A percentile compares a stretch with the other conserved stretches of the same genome.
These are phyloP conservation scores for Solanum commersonii DNA, from an alignment of 257 asterid genomes.

Conservation along the genomic window DNA sequence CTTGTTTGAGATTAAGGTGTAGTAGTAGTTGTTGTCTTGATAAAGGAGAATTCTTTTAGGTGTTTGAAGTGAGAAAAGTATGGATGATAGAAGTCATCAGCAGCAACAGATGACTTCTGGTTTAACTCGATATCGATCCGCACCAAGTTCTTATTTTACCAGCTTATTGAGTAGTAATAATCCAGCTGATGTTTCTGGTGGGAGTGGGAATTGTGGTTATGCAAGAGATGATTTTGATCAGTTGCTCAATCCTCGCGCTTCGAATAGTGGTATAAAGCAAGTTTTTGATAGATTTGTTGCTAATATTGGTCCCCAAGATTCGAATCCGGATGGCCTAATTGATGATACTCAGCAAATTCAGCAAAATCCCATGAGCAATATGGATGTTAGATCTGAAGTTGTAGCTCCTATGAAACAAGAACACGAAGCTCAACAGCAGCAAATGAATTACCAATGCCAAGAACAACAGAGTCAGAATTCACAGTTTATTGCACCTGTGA, in stretches of 20 bases:
- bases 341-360: not conserved
- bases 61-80: not conserved
- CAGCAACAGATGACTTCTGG: slow-evolving; percentile 45
- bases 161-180: slow-evolving; percentile 22
- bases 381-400: not conserved
- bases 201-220: slow-evolving; percentile 24
- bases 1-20: not conserved
- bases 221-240: slow-evolving; percentile 53
- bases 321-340: not conserved
- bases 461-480: slow-evolving; percentile 12
- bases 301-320: slow-evolving; percentile 1
- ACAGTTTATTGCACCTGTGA: not conserved
- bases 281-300: slow-evolving; percentile 30
- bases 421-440: slow-evolving; percentile 8
- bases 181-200: not conserved
- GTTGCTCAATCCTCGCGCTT: slow-evolving; percentile 44
- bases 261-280: slow-evolving; percentile 32
- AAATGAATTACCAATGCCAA: not conserved
- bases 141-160: slow-evolving; percentile 70
- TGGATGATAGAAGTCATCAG: slow-evolving; percentile 3
- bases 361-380: not conserved
- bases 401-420: slow-evolving; percentile 20
- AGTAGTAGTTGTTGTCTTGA: not conserved
- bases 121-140: slow-evolving; percentile 65
- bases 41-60: not conserved